Evolutionary conservation across 1,284 basidiomycete genomes (phyloP).

Genomic region (Butyriboletus appendiculatus): DNA sequence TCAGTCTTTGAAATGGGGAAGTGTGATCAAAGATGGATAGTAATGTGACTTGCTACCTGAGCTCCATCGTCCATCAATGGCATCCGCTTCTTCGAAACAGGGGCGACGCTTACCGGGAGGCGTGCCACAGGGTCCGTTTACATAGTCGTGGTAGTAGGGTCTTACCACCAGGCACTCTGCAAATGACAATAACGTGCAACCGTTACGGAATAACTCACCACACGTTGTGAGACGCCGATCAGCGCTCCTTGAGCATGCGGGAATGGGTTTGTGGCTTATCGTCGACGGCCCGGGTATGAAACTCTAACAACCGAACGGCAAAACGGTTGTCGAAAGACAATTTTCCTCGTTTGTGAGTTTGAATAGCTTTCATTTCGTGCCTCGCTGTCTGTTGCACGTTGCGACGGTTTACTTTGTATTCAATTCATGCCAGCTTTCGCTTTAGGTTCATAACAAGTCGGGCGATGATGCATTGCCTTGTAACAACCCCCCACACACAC

Average conservation of each 20-base stretch:
- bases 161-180: conserved; percentile 18
- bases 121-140: conserved; percentile 27
- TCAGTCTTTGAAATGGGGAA: neutral
- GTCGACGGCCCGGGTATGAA: neutral
- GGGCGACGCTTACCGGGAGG: neutral
- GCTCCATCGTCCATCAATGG: neutral
- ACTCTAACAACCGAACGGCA: conserved; percentile 2
- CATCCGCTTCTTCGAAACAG: conserved; percentile 9
- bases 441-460: neutral
- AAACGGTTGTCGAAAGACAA: conserved; percentile 3
- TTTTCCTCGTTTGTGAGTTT: neutral
- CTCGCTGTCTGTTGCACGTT: neutral
- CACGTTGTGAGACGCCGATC: conserved; percentile 19
- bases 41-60: neutral
- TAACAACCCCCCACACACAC: neutral
- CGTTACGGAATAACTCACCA: conserved; percentile 17
- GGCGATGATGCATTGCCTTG: conserved; percentile 2
- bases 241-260: neutral
- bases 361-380: neutral
- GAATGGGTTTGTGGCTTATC: neutral
- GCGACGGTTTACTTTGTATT: conserved; percentile 6
- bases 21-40: neutral
- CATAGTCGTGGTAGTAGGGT: conserved; percentile 9
- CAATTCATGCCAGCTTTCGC: neutral
- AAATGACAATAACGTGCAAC: conserved; percentile 12